phyloP scores from a whole-genome alignment of 305 asterid genomes.

The Plantago lanceolata region DNA sequence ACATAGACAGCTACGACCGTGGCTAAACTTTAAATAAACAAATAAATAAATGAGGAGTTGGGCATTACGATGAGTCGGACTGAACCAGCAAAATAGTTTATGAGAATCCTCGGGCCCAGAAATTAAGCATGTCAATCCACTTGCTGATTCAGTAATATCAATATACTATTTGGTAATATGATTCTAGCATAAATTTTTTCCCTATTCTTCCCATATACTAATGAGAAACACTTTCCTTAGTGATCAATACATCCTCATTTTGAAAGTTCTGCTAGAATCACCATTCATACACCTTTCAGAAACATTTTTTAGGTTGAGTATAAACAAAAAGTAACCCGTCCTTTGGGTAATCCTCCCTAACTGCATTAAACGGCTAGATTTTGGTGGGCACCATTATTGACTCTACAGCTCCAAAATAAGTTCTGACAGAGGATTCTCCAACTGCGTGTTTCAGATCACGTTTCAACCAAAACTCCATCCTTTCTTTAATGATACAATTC shows the following conservation, averaged over 20 bases:
- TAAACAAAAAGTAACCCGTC: neutral
- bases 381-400: conserved; percentile 2
- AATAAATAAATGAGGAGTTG: no score
- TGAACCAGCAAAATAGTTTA: no score
- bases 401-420: conserved; percentile 10
- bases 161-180: neutral
- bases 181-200: no score
- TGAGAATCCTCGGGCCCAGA: no score
- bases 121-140: neutral
- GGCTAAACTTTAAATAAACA: no score
- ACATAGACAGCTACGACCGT: no score
- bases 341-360: conserved; percentile 4
- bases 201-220: no score
- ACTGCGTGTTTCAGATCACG: conserved; percentile 7
- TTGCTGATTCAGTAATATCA: neutral
- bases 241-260: conserved; percentile 8
- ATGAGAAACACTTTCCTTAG: no score
- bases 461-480: conserved; percentile 2
- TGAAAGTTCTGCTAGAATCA: conserved; percentile 2
- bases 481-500: no score
- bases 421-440: conserved; percentile 4
- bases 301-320: neutral
- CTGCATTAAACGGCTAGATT: conserved; percentile 13
- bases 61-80: no score
- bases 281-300: conserved; percentile 1